Conservation (phyloP, 2,329 filamentous ascomycete species). For the Alternaria sp. region DNA sequence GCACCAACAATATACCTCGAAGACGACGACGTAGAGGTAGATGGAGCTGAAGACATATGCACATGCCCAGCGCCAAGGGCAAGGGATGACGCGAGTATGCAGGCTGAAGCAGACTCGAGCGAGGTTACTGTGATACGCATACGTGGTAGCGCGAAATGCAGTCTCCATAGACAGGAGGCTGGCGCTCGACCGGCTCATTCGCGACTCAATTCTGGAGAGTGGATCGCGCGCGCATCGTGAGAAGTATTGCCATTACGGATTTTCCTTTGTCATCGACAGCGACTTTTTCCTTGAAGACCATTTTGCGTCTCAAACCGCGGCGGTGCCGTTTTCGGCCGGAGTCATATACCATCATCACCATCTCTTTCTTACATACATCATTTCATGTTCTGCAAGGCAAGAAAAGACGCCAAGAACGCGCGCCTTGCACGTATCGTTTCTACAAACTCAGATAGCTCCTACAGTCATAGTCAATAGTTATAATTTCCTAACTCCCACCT, state of each 20-base stretch:
- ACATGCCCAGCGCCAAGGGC: neutral
- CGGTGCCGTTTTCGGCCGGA: neutral
- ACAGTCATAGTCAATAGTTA: neutral
- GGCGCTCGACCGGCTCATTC: neutral
- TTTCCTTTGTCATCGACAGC: neutral
- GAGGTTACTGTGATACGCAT: slow-evolving; percentile 3
- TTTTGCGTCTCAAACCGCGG: neutral
- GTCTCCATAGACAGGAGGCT: neutral
- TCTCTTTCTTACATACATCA: neutral
- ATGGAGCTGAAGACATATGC: neutral
- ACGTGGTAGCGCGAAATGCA: neutral
- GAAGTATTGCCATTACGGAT: neutral
- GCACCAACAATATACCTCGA: neutral
- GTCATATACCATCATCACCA: slow-evolving; percentile 4
- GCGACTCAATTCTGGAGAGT: neutral
- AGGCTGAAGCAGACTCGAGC: slow-evolving; percentile 5
- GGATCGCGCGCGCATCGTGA: neutral
- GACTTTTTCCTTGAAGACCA: neutral
- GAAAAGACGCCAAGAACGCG: neutral
- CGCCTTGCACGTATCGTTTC: neutral
- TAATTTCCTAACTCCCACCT: neutral
- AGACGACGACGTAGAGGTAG: neutral
- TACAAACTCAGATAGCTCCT: neutral
- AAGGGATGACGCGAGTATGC: neutral
- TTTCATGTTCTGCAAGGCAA: neutral